Conservation (phyloP, 1,139 yeast genomes). For the Hansenula sp. region DNA sequence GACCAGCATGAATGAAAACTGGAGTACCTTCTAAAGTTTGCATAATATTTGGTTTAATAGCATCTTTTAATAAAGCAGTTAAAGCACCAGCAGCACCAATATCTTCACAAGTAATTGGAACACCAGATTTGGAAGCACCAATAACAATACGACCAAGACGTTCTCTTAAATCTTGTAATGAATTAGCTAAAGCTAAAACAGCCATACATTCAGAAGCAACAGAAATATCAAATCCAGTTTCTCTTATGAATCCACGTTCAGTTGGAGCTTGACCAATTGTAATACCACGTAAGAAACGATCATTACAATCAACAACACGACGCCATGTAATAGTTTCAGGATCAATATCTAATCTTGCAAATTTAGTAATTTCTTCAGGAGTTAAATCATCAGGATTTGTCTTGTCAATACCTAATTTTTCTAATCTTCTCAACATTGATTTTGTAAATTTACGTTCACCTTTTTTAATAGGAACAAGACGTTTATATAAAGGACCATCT, state of each 20-base stretch:
- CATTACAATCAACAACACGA: conserved; percentile 95
- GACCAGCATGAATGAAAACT: conserved; percentile 97
- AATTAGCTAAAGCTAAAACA: conserved; percentile 82
- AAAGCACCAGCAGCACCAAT: conserved; percentile 97
- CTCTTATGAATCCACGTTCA: conserved; percentile 85
- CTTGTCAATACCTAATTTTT: conserved; percentile 75
- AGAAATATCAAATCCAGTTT: conserved; percentile 93
- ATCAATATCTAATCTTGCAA: conserved; percentile 87
- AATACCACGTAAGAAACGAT: conserved; percentile 86
- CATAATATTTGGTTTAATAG: conserved; percentile 96
- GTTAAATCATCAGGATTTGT: conserved; percentile 82
- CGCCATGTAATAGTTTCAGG: conserved; percentile 95
- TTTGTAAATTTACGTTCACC: conserved; percentile 75
- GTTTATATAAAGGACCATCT: conserved; percentile 79
- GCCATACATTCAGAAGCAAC: conserved; percentile 99
- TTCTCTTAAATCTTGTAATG: conserved; percentile 81
- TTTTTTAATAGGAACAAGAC: conserved; percentile 85
- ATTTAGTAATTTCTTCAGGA: conserved; percentile 66
- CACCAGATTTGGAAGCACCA: conserved; percentile 78
- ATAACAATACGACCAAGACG: conserved; percentile 90
- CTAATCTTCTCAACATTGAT: conserved; percentile 74
- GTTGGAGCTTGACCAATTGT: conserved; percentile 93
- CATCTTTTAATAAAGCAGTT: conserved; percentile 93
- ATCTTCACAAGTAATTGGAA: conserved; percentile 92
- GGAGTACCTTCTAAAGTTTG: conserved; percentile 98